Conservation (phyloP, 352 stramenopile genomes). For the Phytopythium helicoides region DNA sequence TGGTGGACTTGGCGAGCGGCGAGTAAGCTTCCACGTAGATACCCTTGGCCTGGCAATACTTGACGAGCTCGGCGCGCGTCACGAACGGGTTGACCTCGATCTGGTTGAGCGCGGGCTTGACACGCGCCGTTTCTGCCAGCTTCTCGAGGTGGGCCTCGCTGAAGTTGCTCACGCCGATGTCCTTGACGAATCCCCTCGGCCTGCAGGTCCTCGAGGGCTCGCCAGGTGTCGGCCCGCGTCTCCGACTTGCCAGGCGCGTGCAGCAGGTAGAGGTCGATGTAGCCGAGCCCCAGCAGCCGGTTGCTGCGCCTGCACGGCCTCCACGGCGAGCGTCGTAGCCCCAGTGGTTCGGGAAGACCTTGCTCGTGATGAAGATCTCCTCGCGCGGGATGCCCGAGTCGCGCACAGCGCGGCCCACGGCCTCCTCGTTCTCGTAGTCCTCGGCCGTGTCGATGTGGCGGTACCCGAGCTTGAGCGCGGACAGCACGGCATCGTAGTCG, state of each 20-base stretch:
- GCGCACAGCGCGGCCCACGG: slow-evolving; percentile 57
- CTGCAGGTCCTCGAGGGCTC: slow-evolving; percentile 38
- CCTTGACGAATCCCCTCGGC: slow-evolving; percentile 39
- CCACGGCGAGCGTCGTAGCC: slow-evolving; percentile 57
- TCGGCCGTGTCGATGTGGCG: slow-evolving; percentile 87
- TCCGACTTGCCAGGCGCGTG: slow-evolving; percentile 43
- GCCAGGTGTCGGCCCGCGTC: slow-evolving; percentile 26
- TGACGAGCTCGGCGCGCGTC: slow-evolving; percentile 41
- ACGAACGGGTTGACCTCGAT: slow-evolving; percentile 71
- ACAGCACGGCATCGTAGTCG: slow-evolving; percentile 33
- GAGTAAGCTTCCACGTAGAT: slow-evolving; percentile 51
- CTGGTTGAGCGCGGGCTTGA: slow-evolving; percentile 69
- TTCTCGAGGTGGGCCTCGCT: slow-evolving; percentile 66
- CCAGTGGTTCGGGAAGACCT: slow-evolving; percentile 53
- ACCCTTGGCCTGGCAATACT: slow-evolving; percentile 34
- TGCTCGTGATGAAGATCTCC: slow-evolving; percentile 78
- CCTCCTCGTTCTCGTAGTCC: slow-evolving; percentile 77
- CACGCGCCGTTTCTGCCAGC: slow-evolving; percentile 43
- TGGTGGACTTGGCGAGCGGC: slow-evolving; percentile 30
- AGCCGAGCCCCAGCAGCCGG: slow-evolving; percentile 44
- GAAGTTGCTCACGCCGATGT: slow-evolving; percentile 82
- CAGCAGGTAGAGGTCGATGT: slow-evolving; percentile 74
- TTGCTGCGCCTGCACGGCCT: slow-evolving; percentile 37
- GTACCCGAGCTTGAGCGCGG: slow-evolving; percentile 62
- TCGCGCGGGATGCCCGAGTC: slow-evolving; percentile 59